phyloP scores from a whole-genome alignment of 441 rosid genomes.

The Syzygium malaccense region DNA sequence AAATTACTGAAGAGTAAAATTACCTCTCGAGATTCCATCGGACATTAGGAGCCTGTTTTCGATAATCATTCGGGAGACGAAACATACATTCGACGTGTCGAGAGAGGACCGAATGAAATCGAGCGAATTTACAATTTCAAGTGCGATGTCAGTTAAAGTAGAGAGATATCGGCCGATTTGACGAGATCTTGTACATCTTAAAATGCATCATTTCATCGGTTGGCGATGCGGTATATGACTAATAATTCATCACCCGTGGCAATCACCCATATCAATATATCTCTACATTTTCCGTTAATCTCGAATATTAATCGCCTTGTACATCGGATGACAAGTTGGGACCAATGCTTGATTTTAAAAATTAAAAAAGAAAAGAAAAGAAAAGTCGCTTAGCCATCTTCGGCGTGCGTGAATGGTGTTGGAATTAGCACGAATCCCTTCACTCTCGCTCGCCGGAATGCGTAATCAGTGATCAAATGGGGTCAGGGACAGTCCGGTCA shows the following conservation, averaged over 20 bases:
- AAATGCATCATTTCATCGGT: fast-evolving
- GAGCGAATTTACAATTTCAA: no score
- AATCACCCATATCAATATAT: not conserved
- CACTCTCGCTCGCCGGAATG: not conserved
- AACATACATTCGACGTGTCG: not conserved
- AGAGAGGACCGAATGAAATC: not conserved
- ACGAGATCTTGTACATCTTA: not conserved
- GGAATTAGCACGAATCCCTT: not conserved
- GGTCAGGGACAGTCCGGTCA: not conserved
- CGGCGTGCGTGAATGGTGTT: not conserved
- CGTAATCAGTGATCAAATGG: not conserved
- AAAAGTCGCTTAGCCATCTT: not conserved
- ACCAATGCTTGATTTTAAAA: not conserved
- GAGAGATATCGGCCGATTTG: not conserved
- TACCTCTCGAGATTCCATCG: fast-evolving
- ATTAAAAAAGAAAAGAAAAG: not conserved
- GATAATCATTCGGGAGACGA: no score
- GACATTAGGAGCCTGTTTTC: not conserved
- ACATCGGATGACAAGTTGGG: fast-evolving
- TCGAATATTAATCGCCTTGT: not conserved
- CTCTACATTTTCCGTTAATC: no score
- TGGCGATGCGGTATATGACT: not conserved
- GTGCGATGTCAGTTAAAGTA: not conserved
- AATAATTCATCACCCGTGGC: not conserved
- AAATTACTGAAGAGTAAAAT: not conserved